Percentiles rank a stretch among this genome's conserved stretches.
These are phyloP conservation scores for Xylaria intraflava DNA, from an alignment of 495 filamentous ascomycete genomes.

Conservation along the genomic window DNA sequence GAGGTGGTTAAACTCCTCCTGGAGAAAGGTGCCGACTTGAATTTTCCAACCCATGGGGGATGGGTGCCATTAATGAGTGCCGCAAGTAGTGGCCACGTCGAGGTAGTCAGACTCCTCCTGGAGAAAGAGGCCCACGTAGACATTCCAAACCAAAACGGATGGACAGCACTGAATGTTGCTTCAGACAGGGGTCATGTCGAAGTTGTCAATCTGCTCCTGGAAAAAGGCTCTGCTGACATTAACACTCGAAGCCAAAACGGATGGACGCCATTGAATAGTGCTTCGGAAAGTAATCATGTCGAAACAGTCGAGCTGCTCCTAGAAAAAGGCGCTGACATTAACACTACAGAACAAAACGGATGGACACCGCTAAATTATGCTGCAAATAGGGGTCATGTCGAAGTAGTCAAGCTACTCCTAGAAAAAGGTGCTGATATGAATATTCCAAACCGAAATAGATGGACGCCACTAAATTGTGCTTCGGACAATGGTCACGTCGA, in stretches of 20 bases:
- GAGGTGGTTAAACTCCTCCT: not conserved
- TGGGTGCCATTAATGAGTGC: not conserved
- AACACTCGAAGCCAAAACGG: not conserved
- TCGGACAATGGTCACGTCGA: not conserved
- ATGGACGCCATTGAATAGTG: not conserved
- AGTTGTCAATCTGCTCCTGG: not conserved
- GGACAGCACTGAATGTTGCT: too few species aligned
- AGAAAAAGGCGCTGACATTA: not conserved
- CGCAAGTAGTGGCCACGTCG: too few species aligned
- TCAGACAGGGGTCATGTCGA: not conserved
- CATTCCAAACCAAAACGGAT: too few species aligned
- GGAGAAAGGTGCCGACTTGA: not conserved
- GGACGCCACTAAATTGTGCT: not conserved
- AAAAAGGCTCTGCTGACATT: not conserved
- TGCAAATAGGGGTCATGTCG: not conserved
- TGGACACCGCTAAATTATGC: too few species aligned
- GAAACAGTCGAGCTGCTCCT: not conserved
- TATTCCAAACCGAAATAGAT: not conserved
- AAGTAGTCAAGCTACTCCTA: not conserved
- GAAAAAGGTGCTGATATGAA: not conserved
- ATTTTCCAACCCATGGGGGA: not conserved
- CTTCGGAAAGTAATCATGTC: not conserved
- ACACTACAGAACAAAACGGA: too few species aligned
- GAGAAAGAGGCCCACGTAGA: too few species aligned
- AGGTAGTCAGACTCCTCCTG: too few species aligned